Evolutionary conservation across 352 stramenopile genomes (phyloP), one percentile per base, ranked within the genome.

Genomic region (Thalassiosira hispida): DNA sequence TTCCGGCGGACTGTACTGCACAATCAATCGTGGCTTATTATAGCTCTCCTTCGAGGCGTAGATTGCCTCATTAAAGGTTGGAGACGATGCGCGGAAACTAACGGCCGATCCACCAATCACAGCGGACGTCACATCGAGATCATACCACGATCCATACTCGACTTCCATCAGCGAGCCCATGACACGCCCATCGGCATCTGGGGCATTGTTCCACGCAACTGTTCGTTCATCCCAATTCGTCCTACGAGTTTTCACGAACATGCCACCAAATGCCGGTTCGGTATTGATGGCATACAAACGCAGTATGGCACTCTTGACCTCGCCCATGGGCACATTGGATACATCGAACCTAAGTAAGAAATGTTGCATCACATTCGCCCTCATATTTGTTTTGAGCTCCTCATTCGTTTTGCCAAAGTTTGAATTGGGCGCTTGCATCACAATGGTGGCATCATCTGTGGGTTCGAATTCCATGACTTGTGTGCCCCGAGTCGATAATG

Each of bases 11-110:
- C 44, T 72, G 42, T 73, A 79, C 18, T 79, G 68, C 7, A 84
- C 46, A 51, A 79, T 79, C n/a, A 84, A 14, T 47, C 62, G 67
- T 22, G 76, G 76, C 44, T 64, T 65, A 49, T 77, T 42, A 51
- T 59, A 53, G 23, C 68, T 79, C 42, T 84, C 76, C 49, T 73
- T 84, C 12, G 76, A 84, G 25, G 62, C 76, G 59, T 84, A 84
- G 16, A 67, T 49, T 42, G 68, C 76, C 47, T 49, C 63, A 46
- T 59, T 73, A 40, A 51, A 69, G 29, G 79, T 62, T 20, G 76
- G 76, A 40, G 76, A 84, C 12, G 76, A 84, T 11, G 79, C 64
- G 31, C 76, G 67, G 40, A 84, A 84, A 57, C 61, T 84, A 11
- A 79, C 68, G 35, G 68, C 51, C 23, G 27, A 18, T 55, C 76